These are phyloP conservation scores for Didymellaceae sp. DNA, from an alignment of 2,329 filamentous ascomycete species.

Conservation along the genomic window DNA sequence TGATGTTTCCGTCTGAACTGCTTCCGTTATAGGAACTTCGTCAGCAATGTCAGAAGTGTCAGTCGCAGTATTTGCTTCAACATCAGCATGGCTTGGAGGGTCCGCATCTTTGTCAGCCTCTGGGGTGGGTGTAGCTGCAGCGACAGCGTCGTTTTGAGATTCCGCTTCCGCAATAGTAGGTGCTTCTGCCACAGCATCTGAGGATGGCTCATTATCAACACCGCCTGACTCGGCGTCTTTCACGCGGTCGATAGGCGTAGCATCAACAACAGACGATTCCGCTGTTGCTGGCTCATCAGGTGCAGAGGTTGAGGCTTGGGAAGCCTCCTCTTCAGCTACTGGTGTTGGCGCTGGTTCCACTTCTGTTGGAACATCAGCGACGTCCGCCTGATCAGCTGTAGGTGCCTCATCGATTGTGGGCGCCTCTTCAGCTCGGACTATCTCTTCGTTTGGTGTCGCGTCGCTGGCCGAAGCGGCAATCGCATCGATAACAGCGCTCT, in stretches of 20 bases:
- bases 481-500: not conserved
- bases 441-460: not conserved
- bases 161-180: not conserved
- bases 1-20: not conserved
- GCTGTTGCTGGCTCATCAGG: not conserved
- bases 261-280: not conserved
- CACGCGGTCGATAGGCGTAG: not conserved
- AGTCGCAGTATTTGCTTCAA: not conserved
- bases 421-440: not conserved
- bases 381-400: not conserved
- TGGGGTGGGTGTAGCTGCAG: too few species aligned
- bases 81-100: not conserved
- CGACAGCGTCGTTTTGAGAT: not conserved
- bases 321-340: not conserved
- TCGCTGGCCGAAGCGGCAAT: not conserved
- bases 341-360: not conserved
- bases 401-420: not conserved
- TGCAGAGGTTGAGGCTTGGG: not conserved
- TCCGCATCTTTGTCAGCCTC: not conserved
- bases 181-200: not conserved
- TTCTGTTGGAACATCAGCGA: not conserved
- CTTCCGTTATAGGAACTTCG: not conserved
- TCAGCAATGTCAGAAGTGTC: not conserved
- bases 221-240: not conserved
- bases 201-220: not conserved